phyloP scores from a whole-genome alignment of 2,329 filamentous ascomycete species.

The Blastomyces gilchristii region DNA sequence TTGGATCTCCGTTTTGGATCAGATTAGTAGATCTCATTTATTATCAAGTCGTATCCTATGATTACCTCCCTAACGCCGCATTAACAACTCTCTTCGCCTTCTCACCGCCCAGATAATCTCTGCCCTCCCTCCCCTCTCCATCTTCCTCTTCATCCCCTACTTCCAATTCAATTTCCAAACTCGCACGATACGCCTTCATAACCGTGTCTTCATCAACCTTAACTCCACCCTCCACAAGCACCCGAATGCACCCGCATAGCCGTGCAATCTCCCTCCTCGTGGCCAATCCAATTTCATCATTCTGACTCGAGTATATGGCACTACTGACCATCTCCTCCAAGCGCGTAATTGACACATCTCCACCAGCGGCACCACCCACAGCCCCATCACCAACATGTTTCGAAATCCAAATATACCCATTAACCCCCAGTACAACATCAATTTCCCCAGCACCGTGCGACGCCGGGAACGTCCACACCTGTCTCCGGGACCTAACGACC shows the following conservation, averaged over 20 bases:
- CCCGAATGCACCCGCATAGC: conserved; percentile 68
- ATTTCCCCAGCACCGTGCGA: conserved; percentile 47
- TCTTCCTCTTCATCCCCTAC: conserved; percentile 30
- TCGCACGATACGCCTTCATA: conserved; percentile 68
- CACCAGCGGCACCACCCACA: conserved; percentile 29
- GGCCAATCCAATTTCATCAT: conserved; percentile 66
- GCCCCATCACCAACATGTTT: conserved; percentile 62
- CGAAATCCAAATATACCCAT: conserved; percentile 93
- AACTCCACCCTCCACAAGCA: conserved; percentile 70
- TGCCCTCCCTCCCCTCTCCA: conserved; percentile 24
- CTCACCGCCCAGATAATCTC: conserved; percentile 34
- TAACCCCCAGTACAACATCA: conserved; percentile 84
- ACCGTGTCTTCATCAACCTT: conserved; percentile 87
- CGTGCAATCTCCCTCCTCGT: conserved; percentile 83
- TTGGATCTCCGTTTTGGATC: background rate
- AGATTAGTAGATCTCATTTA: background rate
- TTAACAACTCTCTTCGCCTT: conserved; percentile 31
- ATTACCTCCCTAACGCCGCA: conserved; percentile 11
- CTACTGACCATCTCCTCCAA: conserved; percentile 79
- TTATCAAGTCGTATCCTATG: background rate
- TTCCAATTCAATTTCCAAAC: conserved; percentile 55
- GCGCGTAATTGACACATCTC: conserved; percentile 59
- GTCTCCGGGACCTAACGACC: conserved; percentile 71
- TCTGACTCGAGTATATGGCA: conserved; percentile 89
- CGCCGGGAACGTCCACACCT: conserved; percentile 67